Evolutionary conservation across 169 alveolate species (phyloP).

Genomic region (Perkinsus olseni): DNA sequence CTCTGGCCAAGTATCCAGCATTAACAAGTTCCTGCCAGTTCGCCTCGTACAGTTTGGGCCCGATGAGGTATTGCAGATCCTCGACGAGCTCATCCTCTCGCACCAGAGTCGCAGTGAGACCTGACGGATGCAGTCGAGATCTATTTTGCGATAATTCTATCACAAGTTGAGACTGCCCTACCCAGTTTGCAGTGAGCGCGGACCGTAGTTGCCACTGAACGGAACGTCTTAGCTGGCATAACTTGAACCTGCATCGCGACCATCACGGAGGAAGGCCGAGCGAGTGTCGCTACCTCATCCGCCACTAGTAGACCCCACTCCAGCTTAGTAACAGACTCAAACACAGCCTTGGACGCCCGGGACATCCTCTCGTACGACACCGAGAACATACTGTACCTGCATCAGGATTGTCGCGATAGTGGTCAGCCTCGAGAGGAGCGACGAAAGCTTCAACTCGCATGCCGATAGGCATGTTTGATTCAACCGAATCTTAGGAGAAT

Average conservation of each 20-base stretch:
- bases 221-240: slow-evolving; percentile 44
- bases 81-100: slow-evolving; percentile 94
- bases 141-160: slow-evolving; percentile 39
- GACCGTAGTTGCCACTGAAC: slow-evolving; percentile 68
- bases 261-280: slow-evolving; percentile 24
- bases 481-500: too few relatives aligned
- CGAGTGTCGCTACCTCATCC: slow-evolving; percentile 99
- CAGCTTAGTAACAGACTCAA: not conserved
- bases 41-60: slow-evolving; percentile 99
- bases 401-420: too few relatives aligned
- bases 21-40: slow-evolving; percentile 91
- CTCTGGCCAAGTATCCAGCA: not conserved
- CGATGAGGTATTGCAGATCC: slow-evolving; percentile 96
- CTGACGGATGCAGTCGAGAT: slow-evolving; percentile 29
- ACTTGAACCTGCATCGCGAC: slow-evolving; percentile 50
- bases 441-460: too few relatives aligned
- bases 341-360: not conserved
- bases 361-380: slow-evolving; percentile 64
- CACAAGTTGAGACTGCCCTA: not conserved
- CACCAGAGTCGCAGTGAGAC: slow-evolving; percentile 98
- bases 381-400: slow-evolving; percentile 88
- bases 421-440: too few relatives aligned
- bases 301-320: slow-evolving; percentile 97
- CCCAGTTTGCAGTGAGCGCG: slow-evolving; percentile 84
- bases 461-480: too few relatives aligned